Conservation (phyloP, 352 stramenopile species). For the Globisporangium acanthophoron region DNA sequence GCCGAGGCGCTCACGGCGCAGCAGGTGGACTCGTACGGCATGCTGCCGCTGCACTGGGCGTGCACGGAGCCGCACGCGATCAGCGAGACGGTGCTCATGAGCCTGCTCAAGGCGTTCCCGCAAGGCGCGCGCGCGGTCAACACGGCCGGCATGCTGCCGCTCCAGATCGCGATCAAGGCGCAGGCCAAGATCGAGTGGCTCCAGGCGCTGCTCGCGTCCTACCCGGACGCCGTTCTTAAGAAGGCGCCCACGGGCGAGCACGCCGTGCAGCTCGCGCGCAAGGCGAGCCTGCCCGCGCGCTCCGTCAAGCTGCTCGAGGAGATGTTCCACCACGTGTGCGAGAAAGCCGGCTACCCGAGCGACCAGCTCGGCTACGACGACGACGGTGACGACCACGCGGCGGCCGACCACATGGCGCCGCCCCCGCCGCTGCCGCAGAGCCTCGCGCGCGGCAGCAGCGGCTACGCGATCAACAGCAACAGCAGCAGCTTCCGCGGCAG, state of each 20-base stretch:
- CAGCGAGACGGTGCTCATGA: conserved; percentile 63
- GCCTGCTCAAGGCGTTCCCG: conserved; percentile 76
- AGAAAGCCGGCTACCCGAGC: conserved; percentile 46
- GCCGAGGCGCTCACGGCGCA: conserved; percentile 58
- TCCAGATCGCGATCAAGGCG: conserved; percentile 87
- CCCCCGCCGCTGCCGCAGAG: background rate
- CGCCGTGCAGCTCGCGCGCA: conserved; percentile 65
- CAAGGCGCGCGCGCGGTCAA: conserved; percentile 59
- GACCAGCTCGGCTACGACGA: conserved; percentile 56
- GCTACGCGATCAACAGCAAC: background rate
- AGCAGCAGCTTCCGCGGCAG: background rate
- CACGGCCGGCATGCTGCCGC: conserved; percentile 78
- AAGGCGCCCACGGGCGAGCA: conserved; percentile 70
- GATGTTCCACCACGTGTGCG: conserved; percentile 84
- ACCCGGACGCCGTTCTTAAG: conserved; percentile 75
- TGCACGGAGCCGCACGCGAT: conserved; percentile 81
- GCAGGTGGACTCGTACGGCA: conserved; percentile 82
- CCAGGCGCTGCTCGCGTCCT: conserved; percentile 76
- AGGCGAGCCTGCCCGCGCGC: conserved; percentile 42
- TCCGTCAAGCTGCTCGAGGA: conserved; percentile 80
- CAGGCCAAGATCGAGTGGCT: conserved; percentile 86
- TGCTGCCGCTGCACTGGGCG: conserved; percentile 85
- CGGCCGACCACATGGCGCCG: conserved; percentile 1
- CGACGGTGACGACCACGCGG: background rate
- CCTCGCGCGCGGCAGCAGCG: conserved; percentile 8